Conservation (phyloP, 2,329 filamentous ascomycete genomes). For the Arthrobotrys sinensis region DNA sequence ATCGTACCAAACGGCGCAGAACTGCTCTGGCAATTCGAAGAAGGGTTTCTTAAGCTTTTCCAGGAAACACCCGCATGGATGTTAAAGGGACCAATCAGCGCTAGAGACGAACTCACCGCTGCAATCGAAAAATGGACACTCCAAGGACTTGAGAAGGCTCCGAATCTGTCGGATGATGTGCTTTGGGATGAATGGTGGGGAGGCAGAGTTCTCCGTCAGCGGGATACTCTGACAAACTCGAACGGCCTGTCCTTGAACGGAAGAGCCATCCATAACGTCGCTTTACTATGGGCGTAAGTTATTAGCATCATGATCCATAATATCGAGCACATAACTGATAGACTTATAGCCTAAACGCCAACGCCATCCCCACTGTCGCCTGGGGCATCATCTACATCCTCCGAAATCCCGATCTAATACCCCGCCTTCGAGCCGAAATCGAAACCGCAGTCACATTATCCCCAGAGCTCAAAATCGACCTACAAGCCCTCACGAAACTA, state of each 20-base stretch:
- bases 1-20: conserved; percentile 22
- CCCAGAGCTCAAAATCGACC: conserved; percentile 32
- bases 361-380: conserved; percentile 14
- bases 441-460: conserved; percentile 31
- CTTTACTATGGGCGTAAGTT: conserved; percentile 48
- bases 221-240: background rate
- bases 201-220: conserved; percentile 27
- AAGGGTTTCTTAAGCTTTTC: conserved; percentile 49
- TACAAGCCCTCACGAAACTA: conserved; percentile 23
- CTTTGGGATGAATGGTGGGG: conserved; percentile 57
- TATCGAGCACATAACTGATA: background rate
- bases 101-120: conserved; percentile 28
- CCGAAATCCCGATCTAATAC: conserved; percentile 34
- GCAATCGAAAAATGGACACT: conserved; percentile 38
- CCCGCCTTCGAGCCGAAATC: conserved; percentile 31
- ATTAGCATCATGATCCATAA: background rate
- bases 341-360: conserved; percentile 30
- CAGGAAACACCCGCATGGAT: conserved; percentile 51
- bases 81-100: conserved; percentile 24
- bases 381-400: conserved; percentile 51
- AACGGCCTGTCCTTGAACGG: conserved; percentile 19
- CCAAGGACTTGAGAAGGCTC: conserved; percentile 27
- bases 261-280: conserved; percentile 34
- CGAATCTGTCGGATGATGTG: conserved; percentile 24
- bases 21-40: conserved; percentile 43